Base-by-base conservation (phyloP, 352 stramenopile genomes). In the Plasmopara halstedii region DNA sequence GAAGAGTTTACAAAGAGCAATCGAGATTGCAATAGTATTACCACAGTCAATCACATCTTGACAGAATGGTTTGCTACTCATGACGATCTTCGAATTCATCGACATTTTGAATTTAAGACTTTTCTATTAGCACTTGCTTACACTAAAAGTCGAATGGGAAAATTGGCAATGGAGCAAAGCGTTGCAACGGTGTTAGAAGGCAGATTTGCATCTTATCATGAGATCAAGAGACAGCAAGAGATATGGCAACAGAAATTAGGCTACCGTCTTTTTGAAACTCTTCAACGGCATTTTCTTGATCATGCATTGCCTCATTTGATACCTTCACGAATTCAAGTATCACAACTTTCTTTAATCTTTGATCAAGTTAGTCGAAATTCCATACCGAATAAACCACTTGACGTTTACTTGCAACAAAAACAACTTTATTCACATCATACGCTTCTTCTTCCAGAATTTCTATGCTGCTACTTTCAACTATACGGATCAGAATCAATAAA, bases 391-490 rank as follows among this genome's bases (percentile, higher is more conserved):
- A 83, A 87, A 40, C 70, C 68, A 0, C 18, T 88, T 3, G 64
- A 72, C 14, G 60, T 88, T 1, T 83, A 84, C 13, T 34, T 88
- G 11, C 62, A 81, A 31, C 68, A 85, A 14, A 61, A 83, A 17
- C 49, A 70, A 1, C 35, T 88, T 4, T 60, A 59, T 2, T 43
- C 59, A 0, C 71, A 84, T 29, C 56, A 81, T 1, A 82, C 70
- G 10, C 44, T 85, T n/a, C 22, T 73, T 4, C 41, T 87, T 0
- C 45, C 75, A 0, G 73, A 87, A 38, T 78, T 85, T 44, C 39
- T 87, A 19, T 87, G 75, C 31, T 84, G 68, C 31, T 85, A 79
- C 45, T 85, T 80, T 19, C 67, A 87, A 37, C 58, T 85, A 0
- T 85, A 83, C 39, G 70, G 70, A 0, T 87, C 64, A 0, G 42